A percentile compares a stretch with the other conserved stretches of the same genome.
phyloP scores from a whole-genome alignment of 768 basidiomycete genomes.

The Filobasidium floriforme region DNA sequence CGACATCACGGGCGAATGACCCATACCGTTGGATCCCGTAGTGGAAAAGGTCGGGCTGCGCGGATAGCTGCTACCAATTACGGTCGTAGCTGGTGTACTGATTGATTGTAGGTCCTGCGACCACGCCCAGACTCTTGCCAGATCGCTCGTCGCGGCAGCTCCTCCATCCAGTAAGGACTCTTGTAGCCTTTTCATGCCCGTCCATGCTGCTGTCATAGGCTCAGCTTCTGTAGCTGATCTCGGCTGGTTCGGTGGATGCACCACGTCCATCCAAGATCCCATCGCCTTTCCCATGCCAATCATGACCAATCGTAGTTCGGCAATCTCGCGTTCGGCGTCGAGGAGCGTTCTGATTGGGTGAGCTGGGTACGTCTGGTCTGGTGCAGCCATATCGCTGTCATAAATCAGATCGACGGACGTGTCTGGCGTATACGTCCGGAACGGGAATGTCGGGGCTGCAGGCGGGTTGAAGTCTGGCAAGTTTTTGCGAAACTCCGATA shows the following conservation, averaged over 20 bases:
- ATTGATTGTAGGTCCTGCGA: slow-evolving; percentile 17
- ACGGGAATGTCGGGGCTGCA: slow-evolving; percentile 53
- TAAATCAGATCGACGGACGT: neutral
- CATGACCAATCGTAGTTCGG: slow-evolving; percentile 41
- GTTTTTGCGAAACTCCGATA: slow-evolving; percentile 57
- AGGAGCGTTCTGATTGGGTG: slow-evolving; percentile 23
- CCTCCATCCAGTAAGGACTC: slow-evolving; percentile 33
- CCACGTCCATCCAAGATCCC: slow-evolving; percentile 33
- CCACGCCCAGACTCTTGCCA: slow-evolving; percentile 21
- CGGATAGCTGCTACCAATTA: neutral
- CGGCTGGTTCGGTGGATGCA: slow-evolving; percentile 2
- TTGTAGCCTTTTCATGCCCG: slow-evolving; percentile 34
- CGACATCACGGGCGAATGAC: neutral
- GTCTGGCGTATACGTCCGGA: slow-evolving; percentile 19
- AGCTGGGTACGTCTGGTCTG: slow-evolving; percentile 17
- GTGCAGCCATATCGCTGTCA: slow-evolving; percentile 19
- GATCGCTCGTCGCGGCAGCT: slow-evolving; percentile 7
- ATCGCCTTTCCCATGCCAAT: slow-evolving; percentile 44
- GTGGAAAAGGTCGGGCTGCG: neutral
- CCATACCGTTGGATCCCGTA: neutral
- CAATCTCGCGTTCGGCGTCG: slow-evolving; percentile 41
- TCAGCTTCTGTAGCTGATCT: neutral
- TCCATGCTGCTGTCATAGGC: slow-evolving; percentile 20
- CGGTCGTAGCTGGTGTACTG: neutral
- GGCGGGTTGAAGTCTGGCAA: slow-evolving; percentile 78